Evolutionary conservation across 495 filamentous ascomycete genomes (phyloP), one percentile per base, ranked within the genome.

Genomic region (Xylaria longipes): DNA sequence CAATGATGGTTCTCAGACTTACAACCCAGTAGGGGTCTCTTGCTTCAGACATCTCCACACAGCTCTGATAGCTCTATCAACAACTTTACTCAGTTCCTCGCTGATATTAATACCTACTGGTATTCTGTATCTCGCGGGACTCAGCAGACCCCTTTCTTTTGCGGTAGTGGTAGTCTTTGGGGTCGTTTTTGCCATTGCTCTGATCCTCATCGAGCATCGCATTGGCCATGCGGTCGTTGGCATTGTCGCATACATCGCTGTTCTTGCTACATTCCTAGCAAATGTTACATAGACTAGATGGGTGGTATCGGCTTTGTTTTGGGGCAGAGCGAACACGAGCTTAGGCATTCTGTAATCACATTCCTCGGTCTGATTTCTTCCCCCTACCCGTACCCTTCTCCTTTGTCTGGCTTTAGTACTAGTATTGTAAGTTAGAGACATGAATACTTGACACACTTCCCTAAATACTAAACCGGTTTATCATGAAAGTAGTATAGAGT

Each of bases 201-300:
- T 56, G 4, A 15, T 56, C 15, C 33, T 67, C 15, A 22, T 67
- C 48, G 65, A 67, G 25, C 11, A 56, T 14, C 65, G 45, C 17
- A 35, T 56, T 56, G 48, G 48, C 8, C 65, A 56, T 29, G 48
- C 29, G 31, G 35, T 67, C 2, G 65, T 67, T 1, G 48, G 46
- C 6, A n/a, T 41, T 1, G 33, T 67, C 29, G 48, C 65, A 27
- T 56, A 67, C 14, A n/a, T 67, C 7, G 65, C 48, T 1, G 35
- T 67, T 20, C 48, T 67, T 15, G 31, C 48, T 39, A 56, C 65
- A 41, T 37, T 67, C 48, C 33, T 67, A 29, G 31, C 46, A 43
- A 67, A 67, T 20, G 20, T 56, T n/a, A 37, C 46, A 11, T 56
- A 67, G 48, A 27, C 31, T 27, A 22, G 17, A n/a, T 1, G 15